phyloP scores from a whole-genome alignment of 805 yeast species.

The Nakazawaea wyomingensis region DNA sequence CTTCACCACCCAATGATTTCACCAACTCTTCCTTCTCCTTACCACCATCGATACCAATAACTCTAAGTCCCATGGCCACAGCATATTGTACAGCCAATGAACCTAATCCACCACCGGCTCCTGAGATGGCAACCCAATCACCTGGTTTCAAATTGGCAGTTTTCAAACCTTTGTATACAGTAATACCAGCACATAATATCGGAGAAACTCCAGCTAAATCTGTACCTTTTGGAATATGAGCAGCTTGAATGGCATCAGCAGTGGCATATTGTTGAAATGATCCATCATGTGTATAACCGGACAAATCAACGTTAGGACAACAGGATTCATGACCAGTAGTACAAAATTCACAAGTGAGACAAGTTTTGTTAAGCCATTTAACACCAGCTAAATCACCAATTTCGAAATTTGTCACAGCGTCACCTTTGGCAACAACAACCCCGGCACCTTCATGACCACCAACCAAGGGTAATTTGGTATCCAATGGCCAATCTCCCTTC shows the following conservation, averaged over 20 bases:
- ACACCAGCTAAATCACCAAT: slow-evolving; percentile 80
- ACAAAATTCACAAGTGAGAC: slow-evolving; percentile 75
- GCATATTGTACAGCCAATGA: slow-evolving; percentile 72
- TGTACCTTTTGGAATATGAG: slow-evolving; percentile 65
- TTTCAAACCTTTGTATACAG: slow-evolving; percentile 86
- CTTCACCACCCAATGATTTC: too few relatives aligned
- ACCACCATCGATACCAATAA: slow-evolving; percentile 69
- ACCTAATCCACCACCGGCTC: slow-evolving; percentile 81
- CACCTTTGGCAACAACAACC: slow-evolving; percentile 72
- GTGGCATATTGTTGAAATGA: slow-evolving; percentile 89
- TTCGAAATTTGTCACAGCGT: slow-evolving; percentile 62
- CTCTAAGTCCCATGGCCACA: slow-evolving; percentile 70
- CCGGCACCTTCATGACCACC: slow-evolving; percentile 95
- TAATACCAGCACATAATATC: slow-evolving; percentile 85
- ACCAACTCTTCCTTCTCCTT: slow-evolving; percentile 52
- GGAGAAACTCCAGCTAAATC: slow-evolving; percentile 78
- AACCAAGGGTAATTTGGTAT: slow-evolving; percentile 67
- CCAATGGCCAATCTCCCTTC: slow-evolving; percentile 91
- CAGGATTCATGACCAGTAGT: slow-evolving; percentile 60
- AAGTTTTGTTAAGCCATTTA: slow-evolving; percentile 79
- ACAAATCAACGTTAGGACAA: slow-evolving; percentile 65
- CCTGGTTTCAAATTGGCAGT: slow-evolving; percentile 67
- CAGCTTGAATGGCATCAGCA: slow-evolving; percentile 85
- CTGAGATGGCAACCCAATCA: slow-evolving; percentile 71
- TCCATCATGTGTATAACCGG: slow-evolving; percentile 89